A percentile compares a stretch with the other conserved stretches of the same genome.
Evolutionary conservation across 2,329 filamentous ascomycete genomes (phyloP).

Genomic region (Fusarium sacchari): DNA sequence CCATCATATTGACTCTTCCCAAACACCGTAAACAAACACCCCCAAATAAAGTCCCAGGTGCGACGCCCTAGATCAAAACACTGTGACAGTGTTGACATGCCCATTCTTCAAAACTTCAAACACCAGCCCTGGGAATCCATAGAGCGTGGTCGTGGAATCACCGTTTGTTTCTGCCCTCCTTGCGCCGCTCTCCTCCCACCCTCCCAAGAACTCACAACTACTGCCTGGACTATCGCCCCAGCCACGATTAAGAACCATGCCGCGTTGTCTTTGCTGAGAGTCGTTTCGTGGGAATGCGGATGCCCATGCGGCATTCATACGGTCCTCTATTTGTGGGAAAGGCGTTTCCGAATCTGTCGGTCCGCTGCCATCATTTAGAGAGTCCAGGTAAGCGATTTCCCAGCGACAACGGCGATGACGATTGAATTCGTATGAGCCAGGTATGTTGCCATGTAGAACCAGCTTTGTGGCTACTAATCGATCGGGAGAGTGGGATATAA

Average conservation of each 20-base stretch:
- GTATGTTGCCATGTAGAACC: conserved; percentile 93
- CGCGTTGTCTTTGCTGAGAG: conserved; percentile 64
- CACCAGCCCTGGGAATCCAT: conserved; percentile 91
- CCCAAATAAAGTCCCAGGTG: background rate
- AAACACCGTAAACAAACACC: conserved; percentile 37
- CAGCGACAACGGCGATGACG: conserved; percentile 90
- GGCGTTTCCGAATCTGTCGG: conserved; percentile 78
- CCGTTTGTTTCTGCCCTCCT: conserved; percentile 65
- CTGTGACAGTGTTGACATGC: conserved; percentile 86
- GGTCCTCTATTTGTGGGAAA: conserved; percentile 77
- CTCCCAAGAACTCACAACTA: conserved; percentile 85
- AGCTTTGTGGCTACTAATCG: conserved; percentile 88
- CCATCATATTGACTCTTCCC: background rate
- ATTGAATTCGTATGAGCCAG: conserved; percentile 97
- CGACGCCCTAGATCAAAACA: conserved; percentile 68
- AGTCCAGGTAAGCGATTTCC: conserved; percentile 72
- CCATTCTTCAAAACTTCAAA: conserved; percentile 97
- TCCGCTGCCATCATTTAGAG: conserved; percentile 55
- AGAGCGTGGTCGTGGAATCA: conserved; percentile 81
- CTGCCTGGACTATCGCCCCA: conserved; percentile 93
- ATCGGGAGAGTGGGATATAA: conserved; percentile 61
- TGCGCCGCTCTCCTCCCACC: conserved; percentile 80
- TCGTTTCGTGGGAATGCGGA: conserved; percentile 68
- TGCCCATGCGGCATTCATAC: conserved; percentile 76
- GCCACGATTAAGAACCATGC: conserved; percentile 91